These are phyloP conservation scores for Mayamaea pseudoterrestris DNA, from an alignment of 108 stramenopile species.

Conservation along the genomic window DNA sequence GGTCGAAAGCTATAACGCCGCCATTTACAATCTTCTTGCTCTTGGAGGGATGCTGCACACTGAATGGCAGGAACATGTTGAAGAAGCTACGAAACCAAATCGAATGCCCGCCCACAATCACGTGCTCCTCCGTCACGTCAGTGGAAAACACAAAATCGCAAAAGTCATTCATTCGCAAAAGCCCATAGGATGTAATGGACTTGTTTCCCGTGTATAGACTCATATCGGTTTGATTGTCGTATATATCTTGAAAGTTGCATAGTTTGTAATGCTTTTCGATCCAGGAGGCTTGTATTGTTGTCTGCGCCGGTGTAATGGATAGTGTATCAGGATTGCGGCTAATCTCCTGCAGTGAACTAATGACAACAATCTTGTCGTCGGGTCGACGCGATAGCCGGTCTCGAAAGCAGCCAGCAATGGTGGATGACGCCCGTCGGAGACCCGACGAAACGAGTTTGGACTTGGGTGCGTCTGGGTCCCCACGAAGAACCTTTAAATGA, in stretches of 20 bases:
- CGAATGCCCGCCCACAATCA: slow-evolving; percentile 84
- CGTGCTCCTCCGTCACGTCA: slow-evolving; percentile 37
- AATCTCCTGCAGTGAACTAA: slow-evolving; percentile 82
- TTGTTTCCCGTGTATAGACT: slow-evolving; percentile 78
- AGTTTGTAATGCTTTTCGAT: slow-evolving; percentile 42
- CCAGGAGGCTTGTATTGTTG: slow-evolving; percentile 63
- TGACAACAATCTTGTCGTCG: slow-evolving; percentile 54
- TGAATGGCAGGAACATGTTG: slow-evolving; percentile 62
- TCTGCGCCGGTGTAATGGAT: slow-evolving; percentile 66
- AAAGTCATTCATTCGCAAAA: slow-evolving; percentile 67
- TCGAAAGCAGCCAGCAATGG: slow-evolving; percentile 62
- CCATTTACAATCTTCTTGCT: slow-evolving; percentile 85
- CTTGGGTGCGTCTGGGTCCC: slow-evolving; percentile 27
- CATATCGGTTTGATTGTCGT: slow-evolving; percentile 55
- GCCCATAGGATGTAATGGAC: slow-evolving; percentile 61
- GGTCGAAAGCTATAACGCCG: slow-evolving; percentile 66
- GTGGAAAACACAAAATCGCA: slow-evolving; percentile 59
- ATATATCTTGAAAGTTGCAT: slow-evolving; percentile 32
- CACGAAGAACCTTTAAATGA: slow-evolving; percentile 24
- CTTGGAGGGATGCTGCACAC: slow-evolving; percentile 47
- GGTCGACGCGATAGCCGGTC: slow-evolving; percentile 45
- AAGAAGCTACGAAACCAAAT: slow-evolving; percentile 87
- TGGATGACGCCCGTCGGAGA: slow-evolving; percentile 79
- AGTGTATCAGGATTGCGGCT: slow-evolving; percentile 82
- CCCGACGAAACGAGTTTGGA: slow-evolving; percentile 66